These are phyloP conservation scores for Colletotrichum noveboracense DNA, from an alignment of 2,329 filamentous ascomycete species.

Conservation along the genomic window DNA sequence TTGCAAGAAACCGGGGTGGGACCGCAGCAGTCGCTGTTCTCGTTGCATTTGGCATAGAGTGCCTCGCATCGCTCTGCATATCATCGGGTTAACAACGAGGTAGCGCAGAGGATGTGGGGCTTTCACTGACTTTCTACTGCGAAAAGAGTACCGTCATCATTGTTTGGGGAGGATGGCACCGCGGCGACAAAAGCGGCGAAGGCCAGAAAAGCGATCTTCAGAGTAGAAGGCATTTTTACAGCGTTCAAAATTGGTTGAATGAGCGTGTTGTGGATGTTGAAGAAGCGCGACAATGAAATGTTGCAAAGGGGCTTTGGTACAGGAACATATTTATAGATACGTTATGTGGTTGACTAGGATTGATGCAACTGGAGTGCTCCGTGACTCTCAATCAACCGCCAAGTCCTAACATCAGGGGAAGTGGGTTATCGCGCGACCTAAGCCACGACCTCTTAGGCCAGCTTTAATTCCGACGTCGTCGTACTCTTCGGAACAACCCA, in stretches of 20 bases:
- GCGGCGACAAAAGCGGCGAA: background rate
- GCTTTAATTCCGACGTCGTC: background rate
- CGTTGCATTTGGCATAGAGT: background rate
- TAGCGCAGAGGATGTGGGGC: fast-evolving
- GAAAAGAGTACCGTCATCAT: background rate
- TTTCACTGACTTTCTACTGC: background rate
- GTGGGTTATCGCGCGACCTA: background rate
- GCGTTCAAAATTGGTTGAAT: background rate
- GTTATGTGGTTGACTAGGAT: background rate
- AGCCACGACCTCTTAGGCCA: background rate
- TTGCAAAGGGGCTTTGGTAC: background rate
- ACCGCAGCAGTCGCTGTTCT: background rate
- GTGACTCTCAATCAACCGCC: background rate
- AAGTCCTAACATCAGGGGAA: background rate
- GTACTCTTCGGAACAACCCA: background rate
- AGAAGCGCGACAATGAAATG: background rate
- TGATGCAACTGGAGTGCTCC: background rate
- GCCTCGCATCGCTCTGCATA: background rate
- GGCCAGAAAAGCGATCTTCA: background rate
- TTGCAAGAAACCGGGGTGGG: background rate
- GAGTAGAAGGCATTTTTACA: background rate
- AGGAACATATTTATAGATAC: background rate
- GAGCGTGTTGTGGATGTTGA: background rate
- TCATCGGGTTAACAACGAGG: background rate
- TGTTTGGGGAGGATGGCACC: background rate